These are phyloP conservation scores for Alopecurus myosuroides DNA, from an alignment of 176 grass and related monocot genomes.

Conservation along the genomic window DNA sequence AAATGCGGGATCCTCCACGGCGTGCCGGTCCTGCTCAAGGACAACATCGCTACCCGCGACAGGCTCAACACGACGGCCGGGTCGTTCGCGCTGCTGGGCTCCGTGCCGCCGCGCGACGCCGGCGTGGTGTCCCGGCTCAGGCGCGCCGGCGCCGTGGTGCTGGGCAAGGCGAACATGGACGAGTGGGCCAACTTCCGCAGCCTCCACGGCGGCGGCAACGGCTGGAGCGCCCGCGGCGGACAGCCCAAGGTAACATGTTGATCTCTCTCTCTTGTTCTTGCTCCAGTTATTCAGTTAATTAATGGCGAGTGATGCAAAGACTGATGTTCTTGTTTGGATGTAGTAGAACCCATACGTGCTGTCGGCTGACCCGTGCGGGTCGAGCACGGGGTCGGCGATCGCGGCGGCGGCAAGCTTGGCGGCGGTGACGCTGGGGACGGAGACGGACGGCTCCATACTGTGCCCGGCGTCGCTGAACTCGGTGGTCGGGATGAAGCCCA, in stretches of 20 bases:
- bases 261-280: not conserved
- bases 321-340: not conserved
- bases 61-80: constrained; percentile 45
- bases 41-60: constrained; percentile 40
- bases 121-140: constrained; percentile 40
- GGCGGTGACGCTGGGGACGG: constrained; percentile 53
- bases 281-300: too few species aligned
- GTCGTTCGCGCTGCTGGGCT: constrained; percentile 40
- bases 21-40: constrained; percentile 48
- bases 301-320: not conserved
- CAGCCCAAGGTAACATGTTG: constrained; percentile 21
- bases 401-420: constrained; percentile 43
- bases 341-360: constrained; percentile 34
- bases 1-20: constrained; percentile 25
- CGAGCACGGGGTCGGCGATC: constrained; percentile 42
- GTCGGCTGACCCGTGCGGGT: constrained; percentile 25
- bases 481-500: constrained; percentile 49
- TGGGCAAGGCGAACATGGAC: constrained; percentile 47
- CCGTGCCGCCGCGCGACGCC: constrained; percentile 17
- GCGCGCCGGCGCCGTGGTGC: constrained; percentile 29
- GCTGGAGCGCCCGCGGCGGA: constrained; percentile 45
- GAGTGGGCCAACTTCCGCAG: constrained; percentile 50
- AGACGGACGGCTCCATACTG: constrained; percentile 43
- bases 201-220: not conserved
- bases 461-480: constrained; percentile 37